Base-by-base conservation (phyloP, 495 filamentous ascomycete species). In the Amphirosellinia nigrospora region DNA sequence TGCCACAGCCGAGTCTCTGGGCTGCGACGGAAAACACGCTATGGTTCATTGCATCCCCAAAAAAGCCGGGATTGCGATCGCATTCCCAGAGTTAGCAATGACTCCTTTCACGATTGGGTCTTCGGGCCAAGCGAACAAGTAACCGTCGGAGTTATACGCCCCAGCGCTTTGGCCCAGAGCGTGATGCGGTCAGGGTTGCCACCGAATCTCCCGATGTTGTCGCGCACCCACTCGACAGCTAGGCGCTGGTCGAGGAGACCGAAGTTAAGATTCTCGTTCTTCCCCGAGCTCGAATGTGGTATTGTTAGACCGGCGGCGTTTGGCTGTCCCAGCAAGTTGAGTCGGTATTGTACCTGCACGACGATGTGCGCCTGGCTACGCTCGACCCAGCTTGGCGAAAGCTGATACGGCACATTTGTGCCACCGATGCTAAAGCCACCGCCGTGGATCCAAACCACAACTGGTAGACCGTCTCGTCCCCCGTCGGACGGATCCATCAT, bases 191-290 rank as follows among this genome's bases (percentile, higher is more conserved):
- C 70, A 0, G 86, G 82, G 71, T 92, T 86, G 3, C 91, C 91
- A 7, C 90, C 90, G 70, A 93, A 91, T 4, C 84, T 78, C 64
- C 82, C 79, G 68, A 92, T 91, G 73, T 92, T 83, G 71, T 86
- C 82, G 61, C 90, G 82, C 15, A 92, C 84, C 91, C 91, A 92
- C 64, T 90, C 75, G 19, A 93, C 77, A 5, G 88, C 91, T 23
- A 88, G 74, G 0, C 88, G 83, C 70, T 92, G 90, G 73, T 93
- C 91, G 43, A 84, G 81, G 19, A 93, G 81, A 0, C 86, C 92
- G 4, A 87, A 82, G 68, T 93, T 94, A 10, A 50, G 63, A 28
- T 53, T 65, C 26, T 36, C 34, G 59, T 62, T 62, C 23, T 16
- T 34, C 0, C 59, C 59, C 23, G 39, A 62, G 38, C 21, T 36